Evolutionary conservation across 108 stramenopile genomes (phyloP).

Genomic region (Chaetoceros tenuissimus): DNA sequence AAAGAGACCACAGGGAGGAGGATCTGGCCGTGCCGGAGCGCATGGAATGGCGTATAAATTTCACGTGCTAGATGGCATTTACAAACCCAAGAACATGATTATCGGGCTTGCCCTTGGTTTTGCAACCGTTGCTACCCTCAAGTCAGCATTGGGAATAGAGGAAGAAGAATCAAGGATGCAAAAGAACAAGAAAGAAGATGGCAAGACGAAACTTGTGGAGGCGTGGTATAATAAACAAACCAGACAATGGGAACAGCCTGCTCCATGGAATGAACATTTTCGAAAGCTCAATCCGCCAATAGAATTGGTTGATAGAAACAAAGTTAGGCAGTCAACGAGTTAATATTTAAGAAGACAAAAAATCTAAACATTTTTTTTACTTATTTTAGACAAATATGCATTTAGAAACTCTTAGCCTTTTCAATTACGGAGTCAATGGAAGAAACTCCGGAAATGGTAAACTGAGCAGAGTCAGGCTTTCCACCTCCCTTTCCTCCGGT

Average conservation of each 20-base stretch:
- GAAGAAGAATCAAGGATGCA: background rate
- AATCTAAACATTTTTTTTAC: no score
- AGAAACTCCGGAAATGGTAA: slow-evolving; percentile 45
- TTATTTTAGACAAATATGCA: no score
- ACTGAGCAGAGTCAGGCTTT: slow-evolving; percentile 79
- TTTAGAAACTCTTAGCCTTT: slow-evolving; percentile 42
- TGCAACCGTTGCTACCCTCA: background rate
- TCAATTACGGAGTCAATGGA: slow-evolving; percentile 49
- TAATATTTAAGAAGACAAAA: no score
- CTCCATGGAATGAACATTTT: background rate
- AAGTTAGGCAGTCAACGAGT: background rate
- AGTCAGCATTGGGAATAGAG: background rate
- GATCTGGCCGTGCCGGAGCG: background rate
- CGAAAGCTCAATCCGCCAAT: background rate
- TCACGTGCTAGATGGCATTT: slow-evolving; percentile 2
- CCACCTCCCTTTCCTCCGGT: slow-evolving; percentile 83
- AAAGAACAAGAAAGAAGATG: background rate
- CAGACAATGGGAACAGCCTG: background rate
- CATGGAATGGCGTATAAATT: background rate
- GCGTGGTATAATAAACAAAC: background rate
- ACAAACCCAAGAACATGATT: slow-evolving; percentile 1
- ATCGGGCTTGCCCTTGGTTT: background rate
- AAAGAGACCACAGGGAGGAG: background rate
- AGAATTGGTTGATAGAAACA: background rate
- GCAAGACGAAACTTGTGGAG: background rate